Percentiles rank a stretch among this genome's conserved stretches.
Evolutionary conservation across 164 flowering plant genomes (phyloP).

Genomic region (Umbilicus rupestris): DNA sequence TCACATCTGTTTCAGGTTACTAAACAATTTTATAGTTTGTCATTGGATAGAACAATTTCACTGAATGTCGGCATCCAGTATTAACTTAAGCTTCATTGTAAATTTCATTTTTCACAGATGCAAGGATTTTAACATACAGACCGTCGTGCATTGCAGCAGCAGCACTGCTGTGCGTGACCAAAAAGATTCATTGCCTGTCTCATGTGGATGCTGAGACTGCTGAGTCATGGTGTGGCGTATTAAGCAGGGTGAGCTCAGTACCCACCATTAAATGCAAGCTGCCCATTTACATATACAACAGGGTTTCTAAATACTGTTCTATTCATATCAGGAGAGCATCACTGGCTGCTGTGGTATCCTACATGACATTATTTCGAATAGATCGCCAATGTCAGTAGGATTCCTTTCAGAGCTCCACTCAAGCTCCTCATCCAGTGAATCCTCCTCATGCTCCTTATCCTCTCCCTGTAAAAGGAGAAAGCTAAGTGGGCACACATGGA

Average conservation of each 20-base stretch:
- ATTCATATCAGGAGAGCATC: not conserved
- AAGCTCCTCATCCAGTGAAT: not conserved
- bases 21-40: not conserved
- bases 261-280: not conserved
- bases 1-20: slow-evolving; percentile 4
- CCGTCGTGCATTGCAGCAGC: slow-evolving; percentile 7
- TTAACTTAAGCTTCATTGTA: not conserved
- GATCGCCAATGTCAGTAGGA: not conserved
- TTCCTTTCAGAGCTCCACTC: not conserved
- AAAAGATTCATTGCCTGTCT: not conserved
- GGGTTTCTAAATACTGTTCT: not conserved
- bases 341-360: not conserved
- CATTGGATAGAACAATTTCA: not conserved
- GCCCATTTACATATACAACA: not conserved
- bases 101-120: not conserved
- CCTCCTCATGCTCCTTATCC: not conserved
- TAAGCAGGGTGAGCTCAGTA: not conserved
- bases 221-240: not conserved
- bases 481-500: not conserved
- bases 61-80: not conserved
- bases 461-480: not conserved
- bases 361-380: not conserved
- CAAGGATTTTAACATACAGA: not conserved
- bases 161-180: not conserved
- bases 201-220: not conserved